Evolutionary conservation across 2,329 filamentous ascomycete genomes (phyloP), one percentile per base, ranked within the genome.

Genomic region (Ascochyta koolunga): DNA sequence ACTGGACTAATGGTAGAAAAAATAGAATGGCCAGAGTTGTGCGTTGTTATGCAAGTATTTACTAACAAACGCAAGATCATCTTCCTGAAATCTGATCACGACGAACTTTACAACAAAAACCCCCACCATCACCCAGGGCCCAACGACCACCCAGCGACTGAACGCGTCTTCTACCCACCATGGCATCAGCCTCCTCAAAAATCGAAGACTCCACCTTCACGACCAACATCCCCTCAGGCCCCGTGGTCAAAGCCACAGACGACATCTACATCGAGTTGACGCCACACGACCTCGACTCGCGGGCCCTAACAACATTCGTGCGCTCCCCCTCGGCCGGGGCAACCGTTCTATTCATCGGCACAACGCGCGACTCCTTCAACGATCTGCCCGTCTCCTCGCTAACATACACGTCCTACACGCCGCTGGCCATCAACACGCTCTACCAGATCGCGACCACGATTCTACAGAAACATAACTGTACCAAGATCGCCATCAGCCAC

Each of bases 401-500:
- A 2, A 80, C 87, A 46, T 96, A 96, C 77, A 86, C 85, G 16
- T 85, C 90, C 8, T 96, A 96, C 75, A 78, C 81, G 11, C 84
- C 87, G 2, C 82, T 88, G 10, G 90, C 90, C 15, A 80, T 93
- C 6, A 80, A 82, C 32, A 88, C 88, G 1, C 86, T 95, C 78
- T 77, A 86, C 38, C 68, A 74, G 18, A 91, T 95, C 64, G 85
- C 86, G 35, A 76, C 79, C 5, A 73, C 79, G 0, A 76, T 93
- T 3, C 74, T 76, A 15, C 67, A 75, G 10, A 86, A 85, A 61
- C 86, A 96, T 71, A 77, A 74, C 0, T 82, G 96, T 16, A 83
- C 84, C 32, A 89, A 86, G 7, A 86, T 98, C 54, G 86, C 89
- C 43, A 89, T 98, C 73, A 81, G 89, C 13, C 95, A 98, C 77